Evolutionary conservation across 2,329 filamentous ascomycete species (phyloP), one percentile per base, ranked within the genome.

Genomic region (Arthrinium phaeospermum): DNA sequence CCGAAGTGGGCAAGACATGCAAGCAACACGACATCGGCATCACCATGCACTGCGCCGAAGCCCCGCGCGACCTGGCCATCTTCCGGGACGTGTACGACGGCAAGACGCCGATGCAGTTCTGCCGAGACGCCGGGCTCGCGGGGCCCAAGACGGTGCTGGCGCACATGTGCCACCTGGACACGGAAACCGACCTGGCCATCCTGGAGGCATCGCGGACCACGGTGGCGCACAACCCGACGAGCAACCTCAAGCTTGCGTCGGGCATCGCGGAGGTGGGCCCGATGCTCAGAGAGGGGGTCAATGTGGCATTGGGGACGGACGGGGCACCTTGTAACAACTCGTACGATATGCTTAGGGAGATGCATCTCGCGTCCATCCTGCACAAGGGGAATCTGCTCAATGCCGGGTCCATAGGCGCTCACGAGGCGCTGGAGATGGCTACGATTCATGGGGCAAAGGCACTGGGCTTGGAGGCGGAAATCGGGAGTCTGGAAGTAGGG

Each of bases 321-420:
- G 86, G 86, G 0, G 86, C 86, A 0, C 86, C 87, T 0, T 88
- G 86, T 76, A 85, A 86, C 47, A 88, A 88, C 74, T 84, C 83
- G 8, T 87, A 86, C 76, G 86, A 88, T 73, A 82, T 88, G 78
- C 76, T 88, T 24, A 85, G 85, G 68, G 86, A 89, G 78, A 88
- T 88, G 85, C 85, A 86, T 69, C 79, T 88, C 0, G 85, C 86
- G 0, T 83, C 82, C 0, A 84, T 88, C 14, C 77, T 89, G 46
- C 87, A 88, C 73, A 85, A 85, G 73, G 84, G 84, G 24, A 72
- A 76, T 3, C 80, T 79, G 5, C 80, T 81, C 67, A 81, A 88
- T 73, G 85, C 87, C 1, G 80, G 79, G 0, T 74, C 81, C 0
- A 78, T 88, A 0, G 81, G 81, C 0, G 86, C 86, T 0, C 83